Base-by-base conservation (phyloP, 768 basidiomycete genomes). In the Boletus bicolor region DNA sequence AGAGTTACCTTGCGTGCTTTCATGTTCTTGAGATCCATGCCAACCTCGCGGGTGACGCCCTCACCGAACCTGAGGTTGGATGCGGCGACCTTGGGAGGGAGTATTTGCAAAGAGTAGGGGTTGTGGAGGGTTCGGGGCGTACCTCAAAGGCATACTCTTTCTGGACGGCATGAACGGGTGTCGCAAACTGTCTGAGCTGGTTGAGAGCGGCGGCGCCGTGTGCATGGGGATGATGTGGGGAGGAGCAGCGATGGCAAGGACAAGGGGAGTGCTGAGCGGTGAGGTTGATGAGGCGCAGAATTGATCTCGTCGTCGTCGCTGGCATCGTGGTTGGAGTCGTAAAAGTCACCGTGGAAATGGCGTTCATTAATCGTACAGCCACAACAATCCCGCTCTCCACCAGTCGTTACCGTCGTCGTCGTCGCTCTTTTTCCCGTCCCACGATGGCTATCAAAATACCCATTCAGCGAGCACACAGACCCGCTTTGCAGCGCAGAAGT, bases 121-220 rank as follows among this genome's bases (percentile, higher is more conserved):
- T 3, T 10, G 24, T 39, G n/a, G n/a, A 26, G 46, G 3, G 26
- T 6, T 26, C 19, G 36, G 7, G 2, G 57, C 72, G 58, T 65
- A 82, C 88, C 81, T 96, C 93, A 66, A 95, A 96, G 0, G 93
- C 93, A 67, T 95, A 95, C 72, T 96, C 93, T 70, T 87, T 93
- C 75, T 91, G 77, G 4, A 85, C 74, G 1, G 70, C 63, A 34
- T 88, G 79, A 6, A 90, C 84, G 36, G 93, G 93, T 0, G 88
- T 88, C 12, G 92, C 92, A 54, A 89, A 82, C 68, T 75, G 84
- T 60, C 92, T 76, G 59, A 91, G 71, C 67, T 89, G 86, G 56
- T 74, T 82, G 49, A 86, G 64, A 32, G 82, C 79, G 0, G 77
- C 62, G 49, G 77, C 75, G n/a, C 65, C 68, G 54, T 76, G 77